Evolutionary conservation across 192 early-diverging fungal genomes (phyloP), one percentile per base, ranked within the genome.

Genomic region (Piromyces finnis): DNA sequence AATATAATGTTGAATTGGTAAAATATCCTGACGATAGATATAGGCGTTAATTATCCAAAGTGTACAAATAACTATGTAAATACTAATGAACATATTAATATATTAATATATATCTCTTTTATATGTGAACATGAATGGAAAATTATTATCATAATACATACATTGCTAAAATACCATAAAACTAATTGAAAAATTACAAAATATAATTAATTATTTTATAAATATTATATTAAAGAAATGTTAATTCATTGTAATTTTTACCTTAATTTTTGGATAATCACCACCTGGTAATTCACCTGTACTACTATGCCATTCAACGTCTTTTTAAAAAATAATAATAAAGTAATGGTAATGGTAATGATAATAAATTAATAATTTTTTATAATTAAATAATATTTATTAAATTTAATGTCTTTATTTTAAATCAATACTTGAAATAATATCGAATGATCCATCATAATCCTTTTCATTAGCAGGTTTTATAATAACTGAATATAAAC

Each of bases 1-100:
- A 17, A 97, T 90, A 84, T 94, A 95, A 83, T 96, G 93, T 87
- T 99, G 97, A 16, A 99, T 90, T 18, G 92, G 91, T 82, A 99
- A 83, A 81, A 99, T 92, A 83, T 98, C 97, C 12, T 87, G 84
- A 94, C 96, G 95, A 83, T 94, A 89, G 36, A 90, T 85, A 79
- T 92, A 94, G 18, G 91, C 93, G 78, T 92, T 85, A 28, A 91
- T 82, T 82, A 91, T 89, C 97, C 97, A 99, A 9, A 87, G 83
- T 9, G 91, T 35, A 22, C 92, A 93, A 79, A 99, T 89, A 17
- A 84, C 41, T 16, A 93, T 82, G 80, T 99, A 99, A 22, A 90
- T 85, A 28, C 51, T 68, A n/a, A 32, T 32, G 9, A 6, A 9
- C 9, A 32, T 32, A 32, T 6, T 32, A 32, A n/a, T n/a, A n/a